These are phyloP conservation scores for Globisporangium polare DNA, from an alignment of 352 stramenopile species.

Conservation along the genomic window DNA sequence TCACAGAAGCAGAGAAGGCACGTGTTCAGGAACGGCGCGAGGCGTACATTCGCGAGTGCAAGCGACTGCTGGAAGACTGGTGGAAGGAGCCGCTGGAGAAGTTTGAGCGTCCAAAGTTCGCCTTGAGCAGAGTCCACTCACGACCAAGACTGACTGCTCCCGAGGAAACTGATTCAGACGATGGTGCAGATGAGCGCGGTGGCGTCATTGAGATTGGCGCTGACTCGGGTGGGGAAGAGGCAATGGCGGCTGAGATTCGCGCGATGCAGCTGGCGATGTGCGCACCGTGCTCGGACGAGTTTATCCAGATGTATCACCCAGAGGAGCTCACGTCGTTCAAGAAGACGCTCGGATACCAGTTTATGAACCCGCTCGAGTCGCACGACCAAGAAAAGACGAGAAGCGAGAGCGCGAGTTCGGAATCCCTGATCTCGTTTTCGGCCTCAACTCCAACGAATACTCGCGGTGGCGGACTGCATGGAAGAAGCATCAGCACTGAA, in stretches of 20 bases:
- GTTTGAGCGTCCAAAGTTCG: constrained; percentile 56
- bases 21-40: constrained; percentile 57
- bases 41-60: constrained; percentile 76
- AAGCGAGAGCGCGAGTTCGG: constrained; percentile 39
- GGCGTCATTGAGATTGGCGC: constrained; percentile 7
- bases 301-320: constrained; percentile 82
- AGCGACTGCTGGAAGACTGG: constrained; percentile 76
- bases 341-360: constrained; percentile 83
- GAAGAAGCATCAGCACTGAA: constrained; percentile 29
- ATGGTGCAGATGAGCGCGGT: neutral
- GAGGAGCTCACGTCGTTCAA: constrained; percentile 85
- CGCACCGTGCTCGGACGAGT: constrained; percentile 57
- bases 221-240: neutral
- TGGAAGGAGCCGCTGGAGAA: constrained; percentile 78
- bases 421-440: constrained; percentile 36
- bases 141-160: constrained; percentile 11
- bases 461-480: constrained; percentile 1
- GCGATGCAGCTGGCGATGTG: constrained; percentile 9
- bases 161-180: constrained; percentile 15
- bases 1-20: constrained; percentile 14
- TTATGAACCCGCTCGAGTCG: constrained; percentile 81
- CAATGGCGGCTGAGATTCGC: constrained; percentile 3
- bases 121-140: constrained; percentile 10
- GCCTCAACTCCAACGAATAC: constrained; percentile 40
- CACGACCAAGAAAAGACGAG: constrained; percentile 46